Base-by-base conservation (phyloP, 306 rosid genomes). In the Arachis hypogaea region DNA sequence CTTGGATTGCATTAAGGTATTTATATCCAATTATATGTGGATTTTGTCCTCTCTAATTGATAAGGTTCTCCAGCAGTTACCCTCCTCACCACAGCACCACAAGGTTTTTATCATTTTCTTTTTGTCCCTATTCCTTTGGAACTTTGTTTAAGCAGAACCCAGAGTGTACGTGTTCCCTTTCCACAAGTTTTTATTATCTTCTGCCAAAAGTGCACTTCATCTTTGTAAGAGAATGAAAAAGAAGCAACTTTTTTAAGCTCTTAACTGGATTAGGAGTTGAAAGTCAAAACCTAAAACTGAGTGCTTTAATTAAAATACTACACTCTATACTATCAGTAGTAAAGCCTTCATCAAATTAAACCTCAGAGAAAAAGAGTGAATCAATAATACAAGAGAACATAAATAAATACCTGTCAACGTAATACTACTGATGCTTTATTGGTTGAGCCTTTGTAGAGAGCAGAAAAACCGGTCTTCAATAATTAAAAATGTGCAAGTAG, bases 111-210 rank as follows among this genome's bases (percentile, higher is more conserved):
- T 72, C 83, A 70, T 82, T 77, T 82, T 78, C 84, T 69, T 83
- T 83, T 83, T 89, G 93, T 82, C 90, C 82, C 77, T 80, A 82
- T 84, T 72, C 85, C 66, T 73, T 85, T 86, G 87, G 92, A 86
- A 67, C 38, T 33, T 58, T 78, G 74, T 75, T 59, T 63, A 80
- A 80, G 58, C 76, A 78, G 72, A 76, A 83, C 78, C 76, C 71
- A 67, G 54, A 66, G 69, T 55, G 62, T 33, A 33, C 4, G 38
- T 63, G 63, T 79, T 76, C 76, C 71, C 57, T 78, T 85, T 70
- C 66, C 71, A 69, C 66, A 59, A 40, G 28, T 49, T 68, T 68
- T 66, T 46, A 67, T 67, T 66, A 74, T 69, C 78, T 64, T 72
- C 67, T 57, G 62, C 71, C 77, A 69, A 83, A 79, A 87, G 74